phyloP scores from a whole-genome alignment of 495 filamentous ascomycete genomes.

The Corynascus novoguineensis region DNA sequence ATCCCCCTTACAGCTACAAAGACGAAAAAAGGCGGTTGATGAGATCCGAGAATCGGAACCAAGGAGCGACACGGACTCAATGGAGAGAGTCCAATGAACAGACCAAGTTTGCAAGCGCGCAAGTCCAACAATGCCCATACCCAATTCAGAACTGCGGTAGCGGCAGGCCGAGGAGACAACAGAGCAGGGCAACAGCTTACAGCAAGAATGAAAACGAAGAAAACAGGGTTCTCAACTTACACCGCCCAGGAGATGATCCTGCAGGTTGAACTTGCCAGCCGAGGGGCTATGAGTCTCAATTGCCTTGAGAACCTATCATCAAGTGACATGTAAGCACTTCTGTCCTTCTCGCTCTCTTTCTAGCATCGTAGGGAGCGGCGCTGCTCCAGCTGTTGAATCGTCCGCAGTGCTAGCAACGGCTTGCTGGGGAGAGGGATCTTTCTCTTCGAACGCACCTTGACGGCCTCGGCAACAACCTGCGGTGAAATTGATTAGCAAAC shows the following conservation, averaged over 20 bases:
- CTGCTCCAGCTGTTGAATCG: background rate
- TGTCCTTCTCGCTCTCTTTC: background rate
- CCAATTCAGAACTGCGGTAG: background rate
- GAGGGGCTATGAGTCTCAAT: constrained; percentile 63
- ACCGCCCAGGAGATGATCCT: constrained; percentile 88
- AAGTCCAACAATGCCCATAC: background rate
- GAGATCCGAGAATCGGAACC: background rate
- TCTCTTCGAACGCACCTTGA: constrained; percentile 60
- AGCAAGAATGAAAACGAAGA: background rate
- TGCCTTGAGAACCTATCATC: constrained; percentile 60
- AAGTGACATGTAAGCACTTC: constrained; percentile 12
- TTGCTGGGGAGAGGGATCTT: background rate
- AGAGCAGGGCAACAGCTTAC: background rate
- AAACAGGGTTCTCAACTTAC: constrained; percentile 59
- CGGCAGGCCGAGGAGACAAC: background rate
- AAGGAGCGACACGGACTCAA: background rate
- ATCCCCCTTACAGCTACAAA: background rate
- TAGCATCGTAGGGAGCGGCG: no score
- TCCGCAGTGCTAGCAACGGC: background rate
- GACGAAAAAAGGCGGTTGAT: background rate
- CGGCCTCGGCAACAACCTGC: constrained; percentile 58
- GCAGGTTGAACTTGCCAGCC: constrained; percentile 75
- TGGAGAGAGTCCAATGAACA: background rate
- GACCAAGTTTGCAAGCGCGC: background rate
- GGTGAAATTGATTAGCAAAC: no score